phyloP scores from a whole-genome alignment of 345 rosid species.

The Euphorbia tirucalli region DNA sequence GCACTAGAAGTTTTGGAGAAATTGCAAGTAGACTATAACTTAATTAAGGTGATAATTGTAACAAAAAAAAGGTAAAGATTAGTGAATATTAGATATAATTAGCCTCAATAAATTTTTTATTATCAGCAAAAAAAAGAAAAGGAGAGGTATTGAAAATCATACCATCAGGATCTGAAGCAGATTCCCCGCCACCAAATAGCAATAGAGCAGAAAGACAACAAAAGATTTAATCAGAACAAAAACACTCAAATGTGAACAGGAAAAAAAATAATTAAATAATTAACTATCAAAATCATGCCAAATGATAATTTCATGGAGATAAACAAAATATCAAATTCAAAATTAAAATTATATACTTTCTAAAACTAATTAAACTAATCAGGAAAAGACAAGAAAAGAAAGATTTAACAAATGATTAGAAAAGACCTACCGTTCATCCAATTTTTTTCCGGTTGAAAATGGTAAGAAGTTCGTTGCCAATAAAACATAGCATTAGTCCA shows the following conservation, averaged over 20 bases:
- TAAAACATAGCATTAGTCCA: constrained; percentile 83
- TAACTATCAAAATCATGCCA: background rate
- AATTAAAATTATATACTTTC: background rate
- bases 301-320: background rate
- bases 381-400: background rate
- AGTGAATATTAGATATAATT: background rate
- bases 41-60: no score
- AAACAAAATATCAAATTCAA: background rate
- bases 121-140: background rate
- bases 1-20: no score
- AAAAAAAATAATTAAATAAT: background rate
- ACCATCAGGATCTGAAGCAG: constrained; percentile 90
- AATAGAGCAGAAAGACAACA: constrained; percentile 19
- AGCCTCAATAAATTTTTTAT: background rate
- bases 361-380: no score
- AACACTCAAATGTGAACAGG: constrained; percentile 6
- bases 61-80: no score
- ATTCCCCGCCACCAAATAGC: constrained; percentile 20
- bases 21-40: no score
- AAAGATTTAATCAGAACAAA: constrained; percentile 18
- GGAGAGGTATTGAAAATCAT: constrained; percentile 21
- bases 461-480: constrained; percentile 89
- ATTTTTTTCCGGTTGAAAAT: constrained; percentile 77
- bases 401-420: background rate
- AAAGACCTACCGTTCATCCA: constrained; percentile 92